phyloP scores from a whole-genome alignment of 2,329 filamentous ascomycete species.

The Colletotrichum kahawae region DNA sequence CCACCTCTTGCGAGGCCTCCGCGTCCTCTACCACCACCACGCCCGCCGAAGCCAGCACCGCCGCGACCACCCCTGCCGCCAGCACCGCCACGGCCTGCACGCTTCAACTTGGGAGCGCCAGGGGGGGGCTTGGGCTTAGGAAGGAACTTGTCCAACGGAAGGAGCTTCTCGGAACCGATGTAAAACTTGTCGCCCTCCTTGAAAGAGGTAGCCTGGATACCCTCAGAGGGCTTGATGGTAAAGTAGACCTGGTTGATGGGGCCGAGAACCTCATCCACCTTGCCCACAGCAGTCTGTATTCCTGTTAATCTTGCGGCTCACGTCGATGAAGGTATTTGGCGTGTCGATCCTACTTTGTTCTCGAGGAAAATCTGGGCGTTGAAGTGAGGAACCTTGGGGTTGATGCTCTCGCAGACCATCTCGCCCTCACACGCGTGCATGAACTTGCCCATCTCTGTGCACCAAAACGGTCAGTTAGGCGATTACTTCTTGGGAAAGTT shows the following conservation, averaged over 20 bases:
- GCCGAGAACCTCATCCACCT: slow-evolving; percentile 97
- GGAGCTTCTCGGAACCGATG: slow-evolving; percentile 91
- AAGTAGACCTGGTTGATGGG: slow-evolving; percentile 98
- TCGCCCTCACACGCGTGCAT: slow-evolving; percentile 96
- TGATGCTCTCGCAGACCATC: slow-evolving; percentile 95
- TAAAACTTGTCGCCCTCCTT: slow-evolving; percentile 97
- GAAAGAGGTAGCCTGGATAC: slow-evolving; percentile 93
- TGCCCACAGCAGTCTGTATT: slow-evolving; percentile 79
- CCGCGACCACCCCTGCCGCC: slow-evolving; percentile 48
- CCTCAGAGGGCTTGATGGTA: slow-evolving; percentile 96
- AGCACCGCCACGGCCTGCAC: slow-evolving; percentile 56
- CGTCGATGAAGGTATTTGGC: background rate
- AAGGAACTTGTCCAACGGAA: slow-evolving; percentile 94
- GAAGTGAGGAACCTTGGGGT: slow-evolving; percentile 97
- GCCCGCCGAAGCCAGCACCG: slow-evolving; percentile 33
- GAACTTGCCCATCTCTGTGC: slow-evolving; percentile 87
- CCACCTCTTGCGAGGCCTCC: slow-evolving; percentile 26
- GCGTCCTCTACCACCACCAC: slow-evolving; percentile 28
- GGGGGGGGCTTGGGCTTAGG: slow-evolving; percentile 84
- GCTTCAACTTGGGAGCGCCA: slow-evolving; percentile 67
- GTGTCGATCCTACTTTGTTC: slow-evolving; percentile 75
- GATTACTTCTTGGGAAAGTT: background rate
- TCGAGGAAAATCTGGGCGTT: slow-evolving; percentile 98
- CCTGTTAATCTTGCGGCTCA: background rate
- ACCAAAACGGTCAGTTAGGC: slow-evolving; percentile 8